Evolutionary conservation across 352 stramenopile species (phyloP).

Genomic region (Elongisporangium anandrum): DNA sequence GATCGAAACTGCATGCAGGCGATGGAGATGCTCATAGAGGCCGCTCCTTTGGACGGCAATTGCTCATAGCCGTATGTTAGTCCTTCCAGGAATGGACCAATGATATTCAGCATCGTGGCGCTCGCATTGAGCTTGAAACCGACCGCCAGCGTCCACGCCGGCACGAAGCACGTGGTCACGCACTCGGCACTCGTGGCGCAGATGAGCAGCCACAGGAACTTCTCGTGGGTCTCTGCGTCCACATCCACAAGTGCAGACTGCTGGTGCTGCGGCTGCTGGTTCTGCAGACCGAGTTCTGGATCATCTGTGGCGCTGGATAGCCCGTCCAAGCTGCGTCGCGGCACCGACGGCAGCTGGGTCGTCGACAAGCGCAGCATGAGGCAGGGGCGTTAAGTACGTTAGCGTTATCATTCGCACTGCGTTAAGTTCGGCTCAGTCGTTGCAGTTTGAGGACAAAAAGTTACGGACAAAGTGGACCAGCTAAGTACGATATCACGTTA

Average conservation of each 20-base stretch:
- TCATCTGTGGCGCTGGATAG: neutral
- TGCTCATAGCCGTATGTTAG: slow-evolving; percentile 60
- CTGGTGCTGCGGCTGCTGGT: neutral
- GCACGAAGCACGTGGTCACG: slow-evolving; percentile 75
- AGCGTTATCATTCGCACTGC: neutral
- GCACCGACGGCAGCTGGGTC: slow-evolving; percentile 3
- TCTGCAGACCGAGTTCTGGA: neutral
- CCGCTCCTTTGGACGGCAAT: slow-evolving; percentile 15
- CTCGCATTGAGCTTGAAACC: slow-evolving; percentile 51
- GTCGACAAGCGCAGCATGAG: slow-evolving; percentile 19
- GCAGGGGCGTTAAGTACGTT: neutral
- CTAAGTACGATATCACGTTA: neutral
- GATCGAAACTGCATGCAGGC: slow-evolving; percentile 67
- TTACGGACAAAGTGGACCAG: neutral
- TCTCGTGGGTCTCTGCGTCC: slow-evolving; percentile 21
- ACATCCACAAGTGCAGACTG: neutral
- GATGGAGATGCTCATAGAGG: slow-evolving; percentile 13
- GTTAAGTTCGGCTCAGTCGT: neutral
- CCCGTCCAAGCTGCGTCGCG: neutral
- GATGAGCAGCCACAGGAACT: slow-evolving; percentile 69
- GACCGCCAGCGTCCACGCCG: slow-evolving; percentile 29
- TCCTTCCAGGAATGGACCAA: slow-evolving; percentile 76
- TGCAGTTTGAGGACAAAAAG: neutral
- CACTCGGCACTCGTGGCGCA: slow-evolving; percentile 69
- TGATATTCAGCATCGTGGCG: slow-evolving; percentile 65